Conservation (phyloP, 148 eudicot genomes). For the Silene latifolia region DNA sequence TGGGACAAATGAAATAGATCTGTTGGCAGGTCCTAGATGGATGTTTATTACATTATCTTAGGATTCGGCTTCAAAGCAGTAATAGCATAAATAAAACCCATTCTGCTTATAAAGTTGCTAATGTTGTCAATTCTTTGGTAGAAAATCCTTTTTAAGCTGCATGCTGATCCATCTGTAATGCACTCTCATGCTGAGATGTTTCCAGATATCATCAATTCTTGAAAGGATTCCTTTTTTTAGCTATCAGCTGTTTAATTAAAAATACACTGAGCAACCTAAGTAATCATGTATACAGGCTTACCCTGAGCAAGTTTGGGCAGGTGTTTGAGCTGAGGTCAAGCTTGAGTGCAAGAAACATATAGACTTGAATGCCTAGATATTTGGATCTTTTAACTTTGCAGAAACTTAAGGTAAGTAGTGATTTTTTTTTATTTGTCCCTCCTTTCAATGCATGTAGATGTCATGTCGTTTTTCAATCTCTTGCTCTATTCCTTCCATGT, state of each 20-base stretch:
- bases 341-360: background rate
- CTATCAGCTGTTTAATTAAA: background rate
- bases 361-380: background rate
- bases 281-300: constrained; percentile 7
- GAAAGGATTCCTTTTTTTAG: background rate
- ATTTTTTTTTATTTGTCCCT: background rate
- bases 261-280: background rate
- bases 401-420: constrained; percentile 9
- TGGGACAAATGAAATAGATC: background rate
- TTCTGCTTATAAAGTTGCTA: background rate
- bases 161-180: constrained; percentile 3
- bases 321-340: constrained; percentile 11
- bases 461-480: background rate
- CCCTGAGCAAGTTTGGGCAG: constrained; percentile 5
- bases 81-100: background rate
- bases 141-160: background rate
- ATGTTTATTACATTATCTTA: too few relatives aligned
- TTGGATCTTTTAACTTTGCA: constrained; percentile 18
- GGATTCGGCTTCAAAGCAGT: background rate
- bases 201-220: background rate
- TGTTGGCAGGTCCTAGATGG: background rate
- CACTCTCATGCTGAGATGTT: background rate
- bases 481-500: background rate
- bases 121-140: background rate
- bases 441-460: background rate